These are phyloP conservation scores for Brassica hybrid DNA, from an alignment of 441 rosid species.

Conservation along the genomic window DNA sequence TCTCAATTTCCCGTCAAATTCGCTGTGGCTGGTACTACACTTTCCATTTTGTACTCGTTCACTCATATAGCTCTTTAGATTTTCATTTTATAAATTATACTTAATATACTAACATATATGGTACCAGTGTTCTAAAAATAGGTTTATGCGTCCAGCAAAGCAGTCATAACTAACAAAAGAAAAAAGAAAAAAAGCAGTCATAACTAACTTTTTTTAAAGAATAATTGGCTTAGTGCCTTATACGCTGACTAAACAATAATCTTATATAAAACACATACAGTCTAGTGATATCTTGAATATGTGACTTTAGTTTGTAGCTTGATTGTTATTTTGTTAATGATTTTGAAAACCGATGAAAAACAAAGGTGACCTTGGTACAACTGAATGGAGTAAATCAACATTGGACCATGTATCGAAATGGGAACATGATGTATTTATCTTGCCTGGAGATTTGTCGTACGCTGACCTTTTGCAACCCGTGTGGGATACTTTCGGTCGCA, in stretches of 20 bases:
- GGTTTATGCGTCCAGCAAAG: too few species aligned
- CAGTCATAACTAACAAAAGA: too few species aligned
- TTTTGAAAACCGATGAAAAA: neutral
- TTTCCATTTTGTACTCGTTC: neutral
- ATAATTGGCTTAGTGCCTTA: too few species aligned
- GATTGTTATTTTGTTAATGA: neutral
- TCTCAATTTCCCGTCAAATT: slow-evolving; percentile 63
- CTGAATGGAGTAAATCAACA: slow-evolving; percentile 63
- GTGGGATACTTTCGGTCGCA: slow-evolving; percentile 73
- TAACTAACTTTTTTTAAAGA: too few species aligned
- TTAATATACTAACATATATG: neutral
- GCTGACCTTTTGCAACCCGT: slow-evolving; percentile 51
- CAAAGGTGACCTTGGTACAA: slow-evolving; percentile 74
- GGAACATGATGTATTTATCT: slow-evolving; percentile 53
- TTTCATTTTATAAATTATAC: neutral
- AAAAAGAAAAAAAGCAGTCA: too few species aligned
- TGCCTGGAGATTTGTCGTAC: slow-evolving; percentile 73
- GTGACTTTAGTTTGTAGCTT: neutral
- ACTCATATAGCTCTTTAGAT: neutral
- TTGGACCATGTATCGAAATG: slow-evolving; percentile 56
- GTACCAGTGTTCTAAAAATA: too few species aligned
- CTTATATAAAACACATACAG: too few species aligned
- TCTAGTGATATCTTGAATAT: too few species aligned
- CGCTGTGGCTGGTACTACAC: slow-evolving; percentile 53
- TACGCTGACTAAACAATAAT: too few species aligned